These are phyloP conservation scores for Alternaria gaisen DNA, from an alignment of 2,329 filamentous ascomycete genomes.

Conservation along the genomic window DNA sequence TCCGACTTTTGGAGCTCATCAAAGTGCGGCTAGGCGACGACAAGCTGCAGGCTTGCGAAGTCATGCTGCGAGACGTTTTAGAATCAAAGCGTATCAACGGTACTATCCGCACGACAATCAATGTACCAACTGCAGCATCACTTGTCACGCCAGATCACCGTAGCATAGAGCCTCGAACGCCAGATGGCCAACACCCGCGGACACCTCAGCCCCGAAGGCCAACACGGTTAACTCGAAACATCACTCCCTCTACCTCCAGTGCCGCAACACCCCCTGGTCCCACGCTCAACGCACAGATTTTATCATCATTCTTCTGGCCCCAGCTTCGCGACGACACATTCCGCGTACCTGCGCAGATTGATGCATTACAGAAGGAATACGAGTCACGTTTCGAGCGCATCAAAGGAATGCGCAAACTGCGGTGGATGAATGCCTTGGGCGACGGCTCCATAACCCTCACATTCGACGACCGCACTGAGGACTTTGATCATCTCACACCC, in stretches of 20 bases:
- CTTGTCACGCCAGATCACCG: conserved; percentile 32
- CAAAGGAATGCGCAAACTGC: conserved; percentile 85
- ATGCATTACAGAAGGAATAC: conserved; percentile 73
- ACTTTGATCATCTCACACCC: conserved; percentile 77
- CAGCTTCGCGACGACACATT: conserved; percentile 76
- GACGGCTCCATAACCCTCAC: conserved; percentile 82
- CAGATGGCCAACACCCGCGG: conserved; percentile 29
- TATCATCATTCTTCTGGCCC: conserved; percentile 95
- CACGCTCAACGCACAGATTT: conserved; percentile 78
- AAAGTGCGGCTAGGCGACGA: conserved; percentile 88
- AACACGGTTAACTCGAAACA: conserved; percentile 19
- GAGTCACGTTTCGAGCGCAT: conserved; percentile 78
- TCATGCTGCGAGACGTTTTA: conserved; percentile 94
- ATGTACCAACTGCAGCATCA: conserved; percentile 10
- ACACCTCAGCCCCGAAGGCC: conserved; percentile 40
- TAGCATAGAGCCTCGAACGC: conserved; percentile 28
- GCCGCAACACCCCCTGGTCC: conserved; percentile 44
- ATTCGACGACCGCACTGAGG: conserved; percentile 79
- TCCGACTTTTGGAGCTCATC: conserved; percentile 83
- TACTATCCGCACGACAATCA: conserved; percentile 47
- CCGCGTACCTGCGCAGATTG: conserved; percentile 67
- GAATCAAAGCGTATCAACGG: conserved; percentile 81
- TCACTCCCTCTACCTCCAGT: conserved; percentile 23
- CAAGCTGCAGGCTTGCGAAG: conserved; percentile 89
- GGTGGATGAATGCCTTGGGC: conserved; percentile 85